A percentile compares a stretch with the other conserved stretches of the same genome.
phyloP scores from a whole-genome alignment of 176 grass and related monocot species.

The Bothriochloa decipiens region DNA sequence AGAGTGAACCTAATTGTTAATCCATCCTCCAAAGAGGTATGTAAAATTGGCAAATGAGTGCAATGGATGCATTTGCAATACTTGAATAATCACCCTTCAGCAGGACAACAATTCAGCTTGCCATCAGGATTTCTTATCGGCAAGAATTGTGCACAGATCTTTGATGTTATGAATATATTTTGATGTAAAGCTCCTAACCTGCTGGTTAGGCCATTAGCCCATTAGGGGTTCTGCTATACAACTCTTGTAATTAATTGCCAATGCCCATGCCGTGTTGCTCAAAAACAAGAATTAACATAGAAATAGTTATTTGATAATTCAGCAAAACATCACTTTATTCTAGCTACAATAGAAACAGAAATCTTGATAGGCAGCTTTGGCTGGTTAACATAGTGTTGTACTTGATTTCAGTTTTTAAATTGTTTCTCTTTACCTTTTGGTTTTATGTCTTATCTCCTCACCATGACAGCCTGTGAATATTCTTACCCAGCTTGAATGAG shows the following conservation, averaged over 20 bases:
- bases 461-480: not conserved
- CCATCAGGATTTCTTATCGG: not conserved
- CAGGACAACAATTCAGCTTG: not conserved
- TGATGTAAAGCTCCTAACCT: not conserved
- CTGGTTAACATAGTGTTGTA: not conserved
- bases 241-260: not conserved
- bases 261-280: not conserved
- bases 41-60: not conserved
- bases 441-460: not conserved
- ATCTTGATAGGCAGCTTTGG: not conserved
- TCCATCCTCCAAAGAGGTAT: not conserved
- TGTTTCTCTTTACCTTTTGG: not conserved
- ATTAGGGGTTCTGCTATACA: not conserved
- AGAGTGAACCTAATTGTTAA: not conserved
- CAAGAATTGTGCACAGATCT: not conserved
- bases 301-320: not conserved
- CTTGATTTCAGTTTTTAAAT: not conserved
- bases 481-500: not conserved
- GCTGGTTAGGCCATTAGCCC: not conserved
- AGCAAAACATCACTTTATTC: not conserved
- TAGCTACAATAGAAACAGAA: not conserved
- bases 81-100: not conserved
- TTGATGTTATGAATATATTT: not conserved
- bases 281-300: not conserved
- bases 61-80: not conserved